Conservation (phyloP, 2,329 filamentous ascomycete species). For the Penicillium rolfsii region DNA sequence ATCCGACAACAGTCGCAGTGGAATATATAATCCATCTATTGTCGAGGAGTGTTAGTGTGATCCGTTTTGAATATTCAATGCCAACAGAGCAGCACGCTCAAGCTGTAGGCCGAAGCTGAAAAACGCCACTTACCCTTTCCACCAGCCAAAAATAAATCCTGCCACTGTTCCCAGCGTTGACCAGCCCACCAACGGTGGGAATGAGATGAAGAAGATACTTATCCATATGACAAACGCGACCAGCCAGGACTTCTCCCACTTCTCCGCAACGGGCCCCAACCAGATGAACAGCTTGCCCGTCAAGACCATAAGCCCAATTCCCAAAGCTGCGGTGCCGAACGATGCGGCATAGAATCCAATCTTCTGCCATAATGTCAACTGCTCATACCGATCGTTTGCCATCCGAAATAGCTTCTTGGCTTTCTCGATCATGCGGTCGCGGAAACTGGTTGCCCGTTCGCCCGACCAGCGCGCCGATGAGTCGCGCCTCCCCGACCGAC, state of each 20-base stretch:
- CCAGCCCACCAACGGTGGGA: constrained; percentile 88
- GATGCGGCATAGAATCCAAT: constrained; percentile 58
- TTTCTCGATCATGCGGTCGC: constrained; percentile 45
- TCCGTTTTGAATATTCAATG: background rate
- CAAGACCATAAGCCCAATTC: constrained; percentile 74
- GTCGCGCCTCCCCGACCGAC: constrained; percentile 49
- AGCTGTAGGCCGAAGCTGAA: background rate
- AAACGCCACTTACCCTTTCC: constrained; percentile 62
- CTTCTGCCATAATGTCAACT: constrained; percentile 61
- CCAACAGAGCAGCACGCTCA: background rate
- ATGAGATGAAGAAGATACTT: constrained; percentile 74
- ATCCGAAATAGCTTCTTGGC: constrained; percentile 41
- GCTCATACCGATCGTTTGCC: constrained; percentile 39
- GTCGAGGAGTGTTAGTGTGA: constrained; percentile 27
- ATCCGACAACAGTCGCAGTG: constrained; percentile 75
- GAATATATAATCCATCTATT: constrained; percentile 81
- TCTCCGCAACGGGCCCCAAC: constrained; percentile 71
- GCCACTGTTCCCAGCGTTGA: constrained; percentile 72
- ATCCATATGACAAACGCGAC: constrained; percentile 78
- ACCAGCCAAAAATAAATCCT: constrained; percentile 73
- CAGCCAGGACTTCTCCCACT: constrained; percentile 72
- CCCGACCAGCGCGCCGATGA: constrained; percentile 40
- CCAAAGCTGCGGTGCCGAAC: constrained; percentile 57
- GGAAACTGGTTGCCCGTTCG: constrained; percentile 36
- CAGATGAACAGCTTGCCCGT: constrained; percentile 77